Evolutionary conservation across 176 grass and related monocot species (phyloP).

Genomic region (Aegilops longissima): DNA sequence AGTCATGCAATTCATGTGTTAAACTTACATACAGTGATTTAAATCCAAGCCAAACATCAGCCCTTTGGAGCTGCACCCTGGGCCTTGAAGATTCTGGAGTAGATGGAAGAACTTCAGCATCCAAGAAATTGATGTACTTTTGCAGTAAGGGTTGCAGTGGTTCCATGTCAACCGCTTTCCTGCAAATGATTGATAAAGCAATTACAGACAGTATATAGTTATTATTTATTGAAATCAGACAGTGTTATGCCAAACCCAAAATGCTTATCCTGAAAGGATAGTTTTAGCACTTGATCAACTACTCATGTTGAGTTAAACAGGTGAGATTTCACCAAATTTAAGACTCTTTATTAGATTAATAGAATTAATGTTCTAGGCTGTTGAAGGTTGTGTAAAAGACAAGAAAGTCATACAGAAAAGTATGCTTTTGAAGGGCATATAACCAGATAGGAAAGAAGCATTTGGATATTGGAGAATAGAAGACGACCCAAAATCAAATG

Average conservation of each 20-base stretch:
- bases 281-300: slow-evolving; percentile 32
- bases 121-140: slow-evolving; percentile 82
- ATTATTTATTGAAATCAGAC: slow-evolving; percentile 14
- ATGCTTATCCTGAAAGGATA: slow-evolving; percentile 14
- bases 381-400: not conserved
- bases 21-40: slow-evolving; percentile 98
- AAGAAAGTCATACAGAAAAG: not conserved
- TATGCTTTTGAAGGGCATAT: not conserved
- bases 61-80: slow-evolving; percentile 81
- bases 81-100: slow-evolving; percentile 56
- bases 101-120: slow-evolving; percentile 71
- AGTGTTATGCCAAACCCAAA: slow-evolving; percentile 10
- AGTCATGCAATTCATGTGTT: slow-evolving; percentile 35
- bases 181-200: slow-evolving; percentile 35
- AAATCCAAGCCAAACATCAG: slow-evolving; percentile 95
- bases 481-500: not conserved
- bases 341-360: slow-evolving; percentile 12
- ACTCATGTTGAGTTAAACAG: slow-evolving; percentile 8
- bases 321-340: slow-evolving; percentile 16
- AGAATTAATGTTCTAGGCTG: slow-evolving; percentile 21
- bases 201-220: slow-evolving; percentile 25
- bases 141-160: slow-evolving; percentile 82
- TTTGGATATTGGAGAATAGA: not conserved
- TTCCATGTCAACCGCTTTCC: slow-evolving; percentile 77
- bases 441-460: not conserved